Evolutionary conservation across 1,284 basidiomycete species (phyloP), one percentile per base, ranked within the genome.

Genomic region (Volvariella volvacea): DNA sequence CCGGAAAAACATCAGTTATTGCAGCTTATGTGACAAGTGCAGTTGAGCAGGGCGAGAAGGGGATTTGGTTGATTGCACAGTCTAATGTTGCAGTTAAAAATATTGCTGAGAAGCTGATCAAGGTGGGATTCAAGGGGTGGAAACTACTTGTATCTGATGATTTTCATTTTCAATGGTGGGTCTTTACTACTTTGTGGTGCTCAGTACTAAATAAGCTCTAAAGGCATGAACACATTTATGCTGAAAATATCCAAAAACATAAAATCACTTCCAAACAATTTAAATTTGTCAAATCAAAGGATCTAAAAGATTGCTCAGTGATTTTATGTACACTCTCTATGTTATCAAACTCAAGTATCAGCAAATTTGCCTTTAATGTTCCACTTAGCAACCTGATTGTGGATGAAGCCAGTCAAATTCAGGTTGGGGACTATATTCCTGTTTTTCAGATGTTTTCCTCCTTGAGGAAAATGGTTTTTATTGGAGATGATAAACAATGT

Each of bases 401-500:
- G 31, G 80, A 83, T 60, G 81, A 83, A 60, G 80, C 80, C 0
- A 78, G 76, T 56, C 80, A 83, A 48, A 80, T 83, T 47, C 71
- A 80, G 53, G 65, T 82, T 43, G 75, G 76, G 31, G 65, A 76
- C 44, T 88, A 83, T 55, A 48, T 69, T 17, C 50, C 64, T 48
- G 54, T 80, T 8, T 67, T 88, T 36, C 55, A 64, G 14, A 56
- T 50, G 10, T 80, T 73, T 50, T 50, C 54, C 0, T 63, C 60
- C 2, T 59, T 88, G 15, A 62, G 66, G 17, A 88, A 86, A 51
- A 58, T 83, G 1, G 79, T 78, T 45, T 82, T 87, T 48, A 81
- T 88, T 60, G 85, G 86, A 7, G 85, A 88, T 64, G 68, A 84
- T 52, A 83, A 78, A 52, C 87, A 89, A 66, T 70, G 86, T 88